Percentiles rank a stretch among this genome's conserved stretches.
Evolutionary conservation across 768 basidiomycete genomes (phyloP).

Genomic region (Mycena pura): DNA sequence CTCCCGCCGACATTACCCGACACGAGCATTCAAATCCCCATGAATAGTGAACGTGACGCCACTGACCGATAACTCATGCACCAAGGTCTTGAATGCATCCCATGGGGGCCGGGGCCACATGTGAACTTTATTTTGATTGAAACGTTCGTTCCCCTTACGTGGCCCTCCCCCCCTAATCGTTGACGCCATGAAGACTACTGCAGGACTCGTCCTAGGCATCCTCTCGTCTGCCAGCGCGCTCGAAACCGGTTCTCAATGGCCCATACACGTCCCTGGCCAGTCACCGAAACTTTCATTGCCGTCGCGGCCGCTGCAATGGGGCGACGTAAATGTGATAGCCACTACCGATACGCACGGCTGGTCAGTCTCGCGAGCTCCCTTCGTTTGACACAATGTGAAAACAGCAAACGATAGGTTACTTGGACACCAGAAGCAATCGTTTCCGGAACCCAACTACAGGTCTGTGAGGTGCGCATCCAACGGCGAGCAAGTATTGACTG

Average conservation of each 20-base stretch:
- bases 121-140: too few relatives aligned
- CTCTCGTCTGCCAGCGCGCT: not conserved
- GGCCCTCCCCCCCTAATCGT: not conserved
- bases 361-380: not conserved
- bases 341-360: constrained; percentile 70
- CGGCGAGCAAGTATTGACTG: not conserved
- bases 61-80: too few relatives aligned
- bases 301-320: constrained; percentile 76
- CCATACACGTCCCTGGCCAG: not conserved
- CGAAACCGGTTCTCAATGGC: constrained; percentile 6
- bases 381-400: too few relatives aligned
- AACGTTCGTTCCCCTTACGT: too few relatives aligned
- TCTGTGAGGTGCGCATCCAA: not conserved
- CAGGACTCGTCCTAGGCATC: not conserved
- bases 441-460: constrained; percentile 79
- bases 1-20: too few relatives aligned
- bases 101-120: too few relatives aligned
- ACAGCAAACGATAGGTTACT: constrained; percentile 55
- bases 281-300: constrained; percentile 48
- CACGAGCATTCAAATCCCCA: too few relatives aligned
- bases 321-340: constrained; percentile 87
- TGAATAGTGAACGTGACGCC: too few relatives aligned
- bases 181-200: constrained; percentile 6
- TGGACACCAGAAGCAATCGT: constrained; percentile 78
- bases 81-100: too few relatives aligned